phyloP scores from a whole-genome alignment of 1,284 basidiomycete genomes.

The Megacollybia platyphylla region DNA sequence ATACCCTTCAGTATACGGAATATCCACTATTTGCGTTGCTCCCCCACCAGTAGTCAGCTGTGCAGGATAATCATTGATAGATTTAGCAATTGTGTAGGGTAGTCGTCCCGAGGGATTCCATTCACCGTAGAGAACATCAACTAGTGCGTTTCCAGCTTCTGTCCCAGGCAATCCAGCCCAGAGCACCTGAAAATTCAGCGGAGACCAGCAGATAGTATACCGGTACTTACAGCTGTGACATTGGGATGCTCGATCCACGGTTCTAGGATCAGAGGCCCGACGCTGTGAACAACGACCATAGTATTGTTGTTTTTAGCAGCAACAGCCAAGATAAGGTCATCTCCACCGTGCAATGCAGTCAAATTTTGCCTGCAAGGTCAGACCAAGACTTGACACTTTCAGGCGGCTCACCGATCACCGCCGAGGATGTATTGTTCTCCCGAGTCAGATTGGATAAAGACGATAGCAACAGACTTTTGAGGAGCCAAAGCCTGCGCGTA shows the following conservation, averaged over 20 bases:
- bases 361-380: slow-evolving; percentile 48
- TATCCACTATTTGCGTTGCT: slow-evolving; percentile 28
- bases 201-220: background rate
- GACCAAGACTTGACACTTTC: background rate
- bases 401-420: slow-evolving; percentile 44
- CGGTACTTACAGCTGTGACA: slow-evolving; percentile 29
- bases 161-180: slow-evolving; percentile 66
- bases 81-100: slow-evolving; percentile 74
- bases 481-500: slow-evolving; percentile 37
- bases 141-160: slow-evolving; percentile 67
- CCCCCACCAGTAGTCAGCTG: slow-evolving; percentile 33
- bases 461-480: slow-evolving; percentile 50
- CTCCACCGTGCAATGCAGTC: slow-evolving; percentile 71
- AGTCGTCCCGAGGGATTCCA: slow-evolving; percentile 68
- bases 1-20: slow-evolving; percentile 56
- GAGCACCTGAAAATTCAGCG: slow-evolving; percentile 22
- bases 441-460: slow-evolving; percentile 64
- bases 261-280: slow-evolving; percentile 65
- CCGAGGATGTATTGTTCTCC: slow-evolving; percentile 35
- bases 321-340: slow-evolving; percentile 45
- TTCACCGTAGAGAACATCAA: slow-evolving; percentile 59
- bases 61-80: slow-evolving; percentile 47
- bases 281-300: slow-evolving; percentile 70
- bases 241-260: slow-evolving; percentile 72
- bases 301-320: slow-evolving; percentile 64